Base-by-base conservation (phyloP, 1,139 yeast species). In the Debaryomyces coudertii region DNA sequence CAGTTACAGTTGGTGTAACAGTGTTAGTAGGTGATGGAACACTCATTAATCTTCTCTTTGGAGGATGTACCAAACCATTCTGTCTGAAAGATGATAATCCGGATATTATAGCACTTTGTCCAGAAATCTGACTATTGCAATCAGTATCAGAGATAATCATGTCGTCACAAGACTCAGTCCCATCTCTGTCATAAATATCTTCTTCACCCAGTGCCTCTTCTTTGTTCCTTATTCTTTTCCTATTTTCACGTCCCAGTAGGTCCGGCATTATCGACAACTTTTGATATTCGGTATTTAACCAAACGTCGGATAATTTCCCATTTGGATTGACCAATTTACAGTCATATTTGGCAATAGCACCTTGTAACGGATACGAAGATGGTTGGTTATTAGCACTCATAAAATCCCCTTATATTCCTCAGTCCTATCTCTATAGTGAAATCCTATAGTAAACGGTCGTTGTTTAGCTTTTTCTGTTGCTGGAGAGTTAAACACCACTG, bases 91-190 rank as follows among this genome's bases (percentile, higher is more conserved):
- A 30, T 5, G 53, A 42, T 14, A 45, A 38, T n/a, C 45, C 45
- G 8, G 47, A 40, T 12, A 44, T 36, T 23, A 53, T 43, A 11
- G 52, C 47, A 36, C 55, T 48, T 12, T 47, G 52, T 11, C 49
- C 60, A 9, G 68, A 61, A 7, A 59, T 50, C 46, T 61, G 65
- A 42, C 65, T 55, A 48, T 58, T 61, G 29, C 59, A 56, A 33
- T 73, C 77, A 11, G 66, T 61, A 51, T 71, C 77, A 6, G 75
- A 66, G 24, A 67, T 56, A 25, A 60, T 48, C 71, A 71, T 64
- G 27, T 73, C 77, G 40, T 73, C 77, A 38, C 65, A 61, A 2
- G 68, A 59, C n/a, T 63, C 69, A 28, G 59, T 47, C 31, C 60
- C 54, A 4, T 58, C 59, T 12, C 55, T 50, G 12, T 56, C 62